These are phyloP conservation scores for Neofusicoccum umdonicola DNA, from an alignment of 2,329 filamentous ascomycete genomes.

Conservation along the genomic window DNA sequence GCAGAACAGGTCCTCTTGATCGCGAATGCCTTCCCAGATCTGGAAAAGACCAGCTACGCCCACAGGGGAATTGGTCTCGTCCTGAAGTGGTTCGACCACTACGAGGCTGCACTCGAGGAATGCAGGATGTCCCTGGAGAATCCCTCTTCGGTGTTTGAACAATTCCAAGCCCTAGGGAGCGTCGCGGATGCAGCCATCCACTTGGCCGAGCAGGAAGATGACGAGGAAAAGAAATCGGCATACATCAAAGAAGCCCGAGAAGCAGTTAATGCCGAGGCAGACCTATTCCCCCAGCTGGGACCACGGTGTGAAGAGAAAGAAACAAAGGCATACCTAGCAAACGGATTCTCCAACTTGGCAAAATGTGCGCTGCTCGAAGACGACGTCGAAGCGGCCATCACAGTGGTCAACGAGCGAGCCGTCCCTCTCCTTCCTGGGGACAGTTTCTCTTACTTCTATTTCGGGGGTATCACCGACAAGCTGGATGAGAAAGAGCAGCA, in stretches of 20 bases:
- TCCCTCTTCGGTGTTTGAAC: not conserved
- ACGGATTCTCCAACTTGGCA: not conserved
- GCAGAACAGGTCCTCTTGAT: not conserved
- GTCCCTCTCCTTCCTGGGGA: not conserved
- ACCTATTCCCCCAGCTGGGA: not conserved
- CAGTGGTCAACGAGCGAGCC: conserved; percentile 11
- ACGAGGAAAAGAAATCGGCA: not conserved
- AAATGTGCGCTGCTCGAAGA: not conserved
- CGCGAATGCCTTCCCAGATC: not conserved
- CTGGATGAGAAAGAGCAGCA: conserved; percentile 17
- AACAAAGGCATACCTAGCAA: not conserved
- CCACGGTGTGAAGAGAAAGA: not conserved
- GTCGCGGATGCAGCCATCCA: not conserved
- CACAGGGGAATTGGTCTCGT: not conserved
- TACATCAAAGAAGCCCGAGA: not conserved
- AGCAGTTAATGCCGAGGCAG: not conserved
- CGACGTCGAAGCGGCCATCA: conserved; percentile 5
- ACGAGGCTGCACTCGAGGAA: not conserved
- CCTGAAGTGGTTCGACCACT: not conserved
- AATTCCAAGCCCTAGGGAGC: not conserved
- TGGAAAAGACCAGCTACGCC: not conserved
- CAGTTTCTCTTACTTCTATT: not conserved
- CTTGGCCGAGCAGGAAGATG: not conserved
- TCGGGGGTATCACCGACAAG: conserved; percentile 17
- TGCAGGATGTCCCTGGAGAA: not conserved